Evolutionary conservation across 2,329 filamentous ascomycete species (phyloP).

Genomic region (Phialophora chinensis): DNA sequence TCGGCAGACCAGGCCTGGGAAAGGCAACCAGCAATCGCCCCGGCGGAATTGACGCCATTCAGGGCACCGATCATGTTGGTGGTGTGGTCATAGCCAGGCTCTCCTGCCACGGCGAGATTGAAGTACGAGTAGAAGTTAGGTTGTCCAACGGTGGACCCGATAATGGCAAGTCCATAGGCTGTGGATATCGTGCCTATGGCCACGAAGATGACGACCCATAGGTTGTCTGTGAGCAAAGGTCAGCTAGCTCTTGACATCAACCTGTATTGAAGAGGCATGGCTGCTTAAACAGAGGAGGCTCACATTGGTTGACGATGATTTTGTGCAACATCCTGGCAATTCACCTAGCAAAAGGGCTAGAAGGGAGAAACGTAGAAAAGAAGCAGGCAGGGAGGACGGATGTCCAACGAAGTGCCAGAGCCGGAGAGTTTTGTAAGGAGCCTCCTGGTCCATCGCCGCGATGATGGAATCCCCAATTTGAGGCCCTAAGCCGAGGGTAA

Average conservation of each 20-base stretch:
- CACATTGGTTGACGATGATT: constrained; percentile 38
- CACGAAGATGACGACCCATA: constrained; percentile 45
- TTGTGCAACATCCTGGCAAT: constrained; percentile 27
- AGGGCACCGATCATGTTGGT: constrained; percentile 52
- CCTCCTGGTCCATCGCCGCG: neutral
- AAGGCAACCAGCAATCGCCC: constrained; percentile 47
- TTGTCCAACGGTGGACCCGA: constrained; percentile 54
- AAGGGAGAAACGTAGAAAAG: neutral
- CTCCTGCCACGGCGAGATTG: constrained; percentile 46
- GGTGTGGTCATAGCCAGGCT: constrained; percentile 52
- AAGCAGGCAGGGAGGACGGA: neutral
- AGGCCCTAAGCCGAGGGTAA: constrained; percentile 15
- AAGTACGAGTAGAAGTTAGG: constrained; percentile 54
- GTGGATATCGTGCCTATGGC: constrained; percentile 45
- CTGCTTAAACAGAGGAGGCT: neutral
- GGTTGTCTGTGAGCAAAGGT: constrained; percentile 40
- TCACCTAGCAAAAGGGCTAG: neutral
- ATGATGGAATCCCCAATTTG: constrained; percentile 15
- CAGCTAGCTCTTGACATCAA: neutral
- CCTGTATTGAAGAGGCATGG: neutral
- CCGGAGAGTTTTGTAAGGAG: constrained; percentile 8
- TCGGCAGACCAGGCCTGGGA: constrained; percentile 48
- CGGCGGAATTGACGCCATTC: constrained; percentile 54
- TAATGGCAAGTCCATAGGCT: constrained; percentile 46
- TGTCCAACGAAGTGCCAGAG: constrained; percentile 3